phyloP scores from a whole-genome alignment of 306 rosid genomes.

The Calophaca sinica region DNA sequence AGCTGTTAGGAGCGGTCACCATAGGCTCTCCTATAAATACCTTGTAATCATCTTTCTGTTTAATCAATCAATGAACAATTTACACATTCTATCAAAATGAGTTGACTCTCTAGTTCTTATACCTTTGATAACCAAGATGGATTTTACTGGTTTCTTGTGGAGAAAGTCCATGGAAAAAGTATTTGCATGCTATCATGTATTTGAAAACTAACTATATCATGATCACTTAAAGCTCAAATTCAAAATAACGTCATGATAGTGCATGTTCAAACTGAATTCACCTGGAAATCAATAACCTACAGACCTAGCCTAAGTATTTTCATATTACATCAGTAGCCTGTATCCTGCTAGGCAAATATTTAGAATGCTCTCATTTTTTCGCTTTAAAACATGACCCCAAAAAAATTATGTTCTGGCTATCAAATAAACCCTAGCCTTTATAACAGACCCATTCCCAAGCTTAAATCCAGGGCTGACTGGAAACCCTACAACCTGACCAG shows the following conservation, averaged over 20 bases:
- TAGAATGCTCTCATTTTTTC: slow-evolving; percentile 15
- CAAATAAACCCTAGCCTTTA: slow-evolving; percentile 84
- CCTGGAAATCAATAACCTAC: slow-evolving; percentile 36
- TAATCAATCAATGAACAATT: too few relatives aligned
- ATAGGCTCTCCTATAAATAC: too few relatives aligned
- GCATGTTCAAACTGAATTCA: slow-evolving; percentile 31
- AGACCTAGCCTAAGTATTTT: slow-evolving; percentile 29
- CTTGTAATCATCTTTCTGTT: too few relatives aligned
- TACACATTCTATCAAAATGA: too few relatives aligned
- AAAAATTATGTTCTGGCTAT: slow-evolving; percentile 57
- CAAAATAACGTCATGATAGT: slow-evolving; percentile 26
- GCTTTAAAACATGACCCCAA: not conserved
- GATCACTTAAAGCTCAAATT: slow-evolving; percentile 32
- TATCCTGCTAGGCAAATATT: slow-evolving; percentile 23
- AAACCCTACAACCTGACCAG: slow-evolving; percentile 82
- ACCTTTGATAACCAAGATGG: not conserved
- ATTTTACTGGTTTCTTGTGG: not conserved
- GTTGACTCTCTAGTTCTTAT: too few relatives aligned
- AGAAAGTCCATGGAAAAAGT: not conserved
- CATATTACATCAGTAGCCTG: slow-evolving; percentile 39
- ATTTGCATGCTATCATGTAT: too few relatives aligned
- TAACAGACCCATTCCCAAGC: slow-evolving; percentile 81
- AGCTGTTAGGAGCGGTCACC: too few relatives aligned
- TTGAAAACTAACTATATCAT: slow-evolving; percentile 20
- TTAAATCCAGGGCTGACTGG: slow-evolving; percentile 93